These are phyloP conservation scores for Triticum dicoccoides DNA, from an alignment of 176 grass and related monocot species.

Conservation along the genomic window DNA sequence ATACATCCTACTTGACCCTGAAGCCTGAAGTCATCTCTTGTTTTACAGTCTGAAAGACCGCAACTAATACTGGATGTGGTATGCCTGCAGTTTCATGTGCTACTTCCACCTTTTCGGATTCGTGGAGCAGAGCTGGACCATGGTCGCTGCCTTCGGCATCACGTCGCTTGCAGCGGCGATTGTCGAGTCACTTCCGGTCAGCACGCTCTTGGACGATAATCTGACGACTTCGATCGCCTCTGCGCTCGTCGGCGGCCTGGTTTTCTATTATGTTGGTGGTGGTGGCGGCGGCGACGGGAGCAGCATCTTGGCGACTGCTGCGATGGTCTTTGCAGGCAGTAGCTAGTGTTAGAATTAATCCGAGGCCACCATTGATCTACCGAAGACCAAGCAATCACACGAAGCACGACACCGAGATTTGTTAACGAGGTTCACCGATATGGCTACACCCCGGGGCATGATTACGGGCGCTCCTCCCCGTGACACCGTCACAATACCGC, in stretches of 20 bases:
- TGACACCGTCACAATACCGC: too few relatives aligned
- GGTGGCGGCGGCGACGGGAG: neutral
- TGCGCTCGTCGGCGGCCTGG: slow-evolving; percentile 24
- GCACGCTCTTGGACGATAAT: slow-evolving; percentile 80
- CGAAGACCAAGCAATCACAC: too few relatives aligned
- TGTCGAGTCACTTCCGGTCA: slow-evolving; percentile 75
- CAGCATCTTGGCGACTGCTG: neutral
- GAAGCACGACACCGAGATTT: too few relatives aligned
- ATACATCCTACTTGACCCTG: neutral
- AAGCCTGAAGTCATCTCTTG: neutral
- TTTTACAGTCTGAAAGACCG: neutral
- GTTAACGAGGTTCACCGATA: too few relatives aligned
- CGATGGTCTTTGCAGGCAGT: neutral
- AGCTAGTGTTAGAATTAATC: neutral
- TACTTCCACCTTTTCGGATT: slow-evolving; percentile 72
- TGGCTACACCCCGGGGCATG: too few relatives aligned
- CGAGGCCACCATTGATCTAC: too few relatives aligned
- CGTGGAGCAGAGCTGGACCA: slow-evolving; percentile 54
- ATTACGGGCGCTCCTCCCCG: too few relatives aligned
- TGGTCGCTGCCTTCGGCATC: slow-evolving; percentile 40
- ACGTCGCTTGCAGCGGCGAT: slow-evolving; percentile 49
- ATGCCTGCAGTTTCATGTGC: slow-evolving; percentile 61
- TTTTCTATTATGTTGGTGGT: slow-evolving; percentile 32
- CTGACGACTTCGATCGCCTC: slow-evolving; percentile 67
- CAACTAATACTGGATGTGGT: neutral